Evolutionary conservation across 2,329 filamentous ascomycete species (phyloP).

Genomic region (Hypoxylon sp.): DNA sequence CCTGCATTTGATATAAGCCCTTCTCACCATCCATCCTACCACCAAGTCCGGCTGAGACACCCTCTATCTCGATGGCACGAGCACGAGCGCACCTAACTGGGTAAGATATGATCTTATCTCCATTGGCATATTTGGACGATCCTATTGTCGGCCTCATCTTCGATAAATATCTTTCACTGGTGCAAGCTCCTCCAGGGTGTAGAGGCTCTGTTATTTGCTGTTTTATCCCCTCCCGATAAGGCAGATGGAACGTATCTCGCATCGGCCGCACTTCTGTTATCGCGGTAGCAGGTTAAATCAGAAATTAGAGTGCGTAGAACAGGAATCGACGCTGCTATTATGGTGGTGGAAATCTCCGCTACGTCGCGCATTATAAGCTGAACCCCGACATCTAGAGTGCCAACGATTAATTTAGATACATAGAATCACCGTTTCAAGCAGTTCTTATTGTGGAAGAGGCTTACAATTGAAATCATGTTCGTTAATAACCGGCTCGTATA

Average conservation of each 20-base stretch:
- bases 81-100: not conserved
- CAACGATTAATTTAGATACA: not conserved
- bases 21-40: not conserved
- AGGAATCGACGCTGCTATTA: conserved; percentile 25
- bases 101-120: not conserved
- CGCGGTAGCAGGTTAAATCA: not conserved
- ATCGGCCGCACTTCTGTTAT: not conserved
- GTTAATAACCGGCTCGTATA: too few relatives aligned
- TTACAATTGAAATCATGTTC: conserved; percentile 24
- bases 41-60: not conserved
- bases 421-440: not conserved
- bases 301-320: conserved; percentile 21
- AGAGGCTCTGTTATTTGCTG: too few relatives aligned
- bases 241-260: not conserved
- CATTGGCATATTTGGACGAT: not conserved
- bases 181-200: not conserved
- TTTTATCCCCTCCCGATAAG: not conserved
- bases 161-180: not conserved
- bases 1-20: not conserved
- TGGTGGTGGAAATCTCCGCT: conserved; percentile 24
- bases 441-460: not conserved
- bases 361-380: conserved; percentile 15
- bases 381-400: conserved; percentile 8
- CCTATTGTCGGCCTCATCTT: not conserved
- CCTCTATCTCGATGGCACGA: not conserved